Evolutionary conservation across 2,329 filamentous ascomycete genomes (phyloP).

Genomic region (Incumbomyces delicatus): DNA sequence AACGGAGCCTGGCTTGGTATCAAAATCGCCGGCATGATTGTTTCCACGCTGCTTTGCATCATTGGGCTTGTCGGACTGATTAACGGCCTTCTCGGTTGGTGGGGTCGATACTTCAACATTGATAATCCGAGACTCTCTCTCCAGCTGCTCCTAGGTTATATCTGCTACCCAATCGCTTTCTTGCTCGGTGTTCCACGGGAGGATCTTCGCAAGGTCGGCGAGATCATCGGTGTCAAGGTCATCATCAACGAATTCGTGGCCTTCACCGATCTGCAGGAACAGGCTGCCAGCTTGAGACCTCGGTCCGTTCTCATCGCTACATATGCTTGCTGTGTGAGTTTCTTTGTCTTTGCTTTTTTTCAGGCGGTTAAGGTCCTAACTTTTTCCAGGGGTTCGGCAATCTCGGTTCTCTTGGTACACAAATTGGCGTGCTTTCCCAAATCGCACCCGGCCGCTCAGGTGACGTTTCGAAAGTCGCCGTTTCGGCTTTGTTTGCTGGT

Average conservation of each 20-base stretch:
- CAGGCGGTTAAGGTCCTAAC: conserved; percentile 12
- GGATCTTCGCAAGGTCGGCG: conserved; percentile 60
- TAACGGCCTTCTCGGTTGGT: conserved; percentile 74
- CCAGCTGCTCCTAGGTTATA: conserved; percentile 65
- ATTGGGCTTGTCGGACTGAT: conserved; percentile 65
- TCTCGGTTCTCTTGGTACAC: conserved; percentile 76
- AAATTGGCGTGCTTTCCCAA: conserved; percentile 79
- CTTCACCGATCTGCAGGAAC: conserved; percentile 48
- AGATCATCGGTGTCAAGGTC: conserved; percentile 76
- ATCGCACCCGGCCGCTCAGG: conserved; percentile 64
- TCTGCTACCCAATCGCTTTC: conserved; percentile 70
- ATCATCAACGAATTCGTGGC: conserved; percentile 79
- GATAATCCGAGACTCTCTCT: conserved; percentile 60
- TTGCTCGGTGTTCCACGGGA: conserved; percentile 67
- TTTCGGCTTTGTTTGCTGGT: conserved; percentile 69
- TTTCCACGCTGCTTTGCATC: conserved; percentile 71
- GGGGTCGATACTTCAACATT: conserved; percentile 69
- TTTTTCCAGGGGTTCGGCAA: conserved; percentile 58
- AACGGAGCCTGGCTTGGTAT: conserved; percentile 78
- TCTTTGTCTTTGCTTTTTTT: not conserved
- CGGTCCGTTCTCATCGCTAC: conserved; percentile 74
- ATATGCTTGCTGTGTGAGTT: conserved; percentile 61
- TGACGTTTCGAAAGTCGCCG: conserved; percentile 64
- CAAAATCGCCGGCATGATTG: conserved; percentile 77
- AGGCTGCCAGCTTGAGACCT: conserved; percentile 45